A percentile compares a stretch with the other conserved stretches of the same genome.
These are phyloP conservation scores for Copromyces sp. DNA, from an alignment of 495 filamentous ascomycete species.

Conservation along the genomic window DNA sequence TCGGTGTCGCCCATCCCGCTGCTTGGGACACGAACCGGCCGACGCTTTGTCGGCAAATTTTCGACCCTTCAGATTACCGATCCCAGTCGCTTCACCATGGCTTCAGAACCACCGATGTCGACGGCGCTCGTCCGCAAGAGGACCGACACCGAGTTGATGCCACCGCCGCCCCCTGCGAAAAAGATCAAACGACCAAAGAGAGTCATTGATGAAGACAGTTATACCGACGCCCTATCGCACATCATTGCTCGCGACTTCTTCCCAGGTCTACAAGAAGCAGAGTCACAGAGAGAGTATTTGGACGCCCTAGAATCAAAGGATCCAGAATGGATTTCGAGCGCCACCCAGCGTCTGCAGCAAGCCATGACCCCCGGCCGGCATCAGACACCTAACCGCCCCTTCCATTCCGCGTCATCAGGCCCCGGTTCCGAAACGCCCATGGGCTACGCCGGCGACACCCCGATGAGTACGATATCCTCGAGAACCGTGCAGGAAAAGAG, in stretches of 20 bases:
- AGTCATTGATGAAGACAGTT: conserved; percentile 88
- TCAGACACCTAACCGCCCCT: conserved; percentile 26
- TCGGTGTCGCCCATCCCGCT: not conserved
- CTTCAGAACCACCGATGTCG: conserved; percentile 11
- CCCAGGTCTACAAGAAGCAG: conserved; percentile 75
- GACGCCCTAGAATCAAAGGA: conserved; percentile 81
- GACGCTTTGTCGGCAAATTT: not conserved
- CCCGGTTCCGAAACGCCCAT: conserved; percentile 37
- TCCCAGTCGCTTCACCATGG: conserved; percentile 17
- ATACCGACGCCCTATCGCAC: conserved; percentile 80
- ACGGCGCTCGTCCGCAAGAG: conserved; percentile 54
- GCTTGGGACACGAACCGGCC: not conserved
- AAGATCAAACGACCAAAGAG: conserved; percentile 86
- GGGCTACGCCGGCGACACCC: conserved; percentile 55
- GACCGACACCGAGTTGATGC: conserved; percentile 68
- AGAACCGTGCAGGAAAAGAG: conserved; percentile 26
- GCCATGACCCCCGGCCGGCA: conserved; percentile 70
- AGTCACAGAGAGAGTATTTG: conserved; percentile 84
- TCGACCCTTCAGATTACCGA: not conserved
- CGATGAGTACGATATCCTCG: conserved; percentile 46
- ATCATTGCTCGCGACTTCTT: conserved; percentile 98
- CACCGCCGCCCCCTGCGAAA: conserved; percentile 78
- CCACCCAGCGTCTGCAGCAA: conserved; percentile 59
- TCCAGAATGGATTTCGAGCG: conserved; percentile 74
- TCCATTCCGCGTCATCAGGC: conserved; percentile 18